Base-by-base conservation (phyloP, 257 asterid species). In the Voacanga thouarsii region DNA sequence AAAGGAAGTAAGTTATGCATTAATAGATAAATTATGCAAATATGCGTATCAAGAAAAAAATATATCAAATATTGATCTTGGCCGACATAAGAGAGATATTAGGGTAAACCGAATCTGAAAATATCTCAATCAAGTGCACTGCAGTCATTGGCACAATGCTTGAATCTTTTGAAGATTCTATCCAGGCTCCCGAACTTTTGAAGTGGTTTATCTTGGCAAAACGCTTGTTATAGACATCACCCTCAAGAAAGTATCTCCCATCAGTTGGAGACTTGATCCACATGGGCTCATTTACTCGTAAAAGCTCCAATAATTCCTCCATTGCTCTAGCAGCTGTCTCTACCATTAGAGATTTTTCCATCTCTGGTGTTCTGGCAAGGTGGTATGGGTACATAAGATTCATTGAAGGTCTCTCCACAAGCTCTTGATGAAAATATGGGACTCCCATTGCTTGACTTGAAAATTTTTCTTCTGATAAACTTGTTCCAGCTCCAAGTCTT, bases 121-220 rank as follows among this genome's bases (percentile, higher is more conserved):
- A 85, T 83, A 87, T 94, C 47, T 91, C 83, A 12, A 88, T 69
- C 75, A 94, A 80, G 45, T 92, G 81, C 43, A 24, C 72, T 23
- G 89, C 86, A 78, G 84, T 51, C 88, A 90, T 84, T 71, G 86
- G 77, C 56, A 94, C 94, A 86, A 85, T 83, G 16, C 86, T 90
- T 15, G 89, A 86, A 59, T 88, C 89, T 78, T 84, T 90, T 0
- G 97, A 90, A 14, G 98, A 94, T 84, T 94, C 97, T 33, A 79
- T 81, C 71, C 96, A 82, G 75, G 91, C 84, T 71, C 80, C 85
- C 47, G 85, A 53, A 18, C 79, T 77, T 65, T 75, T 89, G 24
- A 83, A 57, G 73, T 77, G 83, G 76, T 69, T 75, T 37, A 74
- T 24, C 79, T 85, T 85, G 49, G 92, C 88, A 39, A 85, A 90